Percentiles rank a stretch among this genome's conserved stretches.
These are phyloP conservation scores for Prunus persica DNA, from an alignment of 306 rosid species.

Conservation along the genomic window Prunus_persica_NCBIv2 NC_034015.1:10320501-10321000, in stretches of 20 bases:
- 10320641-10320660: conserved; percentile 94
- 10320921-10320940: conserved; percentile 76
- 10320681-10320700: conserved; percentile 79
- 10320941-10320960: conserved; percentile 49
- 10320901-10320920: conserved; percentile 34
- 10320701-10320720: conserved; percentile 89
- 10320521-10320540: neutral
- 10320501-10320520: neutral
- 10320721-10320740: conserved; percentile 81
- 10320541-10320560: neutral
- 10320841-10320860: conserved; percentile 5
- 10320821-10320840: conserved; percentile 7
- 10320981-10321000: conserved; percentile 64
- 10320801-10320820: conserved; percentile 53
- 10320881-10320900: conserved; percentile 29
- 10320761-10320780: conserved; percentile 84
- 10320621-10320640: conserved; percentile 29
- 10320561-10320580: neutral
- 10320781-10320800: conserved; percentile 86
- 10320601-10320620: too few species aligned
- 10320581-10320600: too few species aligned
- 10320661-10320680: conserved; percentile 73
- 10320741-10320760: conserved; percentile 97
- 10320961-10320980: conserved; percentile 55
- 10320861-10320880: neutral